Conservation (phyloP, 2,329 filamentous ascomycete genomes). For the Stenocarpella maydis region DNA sequence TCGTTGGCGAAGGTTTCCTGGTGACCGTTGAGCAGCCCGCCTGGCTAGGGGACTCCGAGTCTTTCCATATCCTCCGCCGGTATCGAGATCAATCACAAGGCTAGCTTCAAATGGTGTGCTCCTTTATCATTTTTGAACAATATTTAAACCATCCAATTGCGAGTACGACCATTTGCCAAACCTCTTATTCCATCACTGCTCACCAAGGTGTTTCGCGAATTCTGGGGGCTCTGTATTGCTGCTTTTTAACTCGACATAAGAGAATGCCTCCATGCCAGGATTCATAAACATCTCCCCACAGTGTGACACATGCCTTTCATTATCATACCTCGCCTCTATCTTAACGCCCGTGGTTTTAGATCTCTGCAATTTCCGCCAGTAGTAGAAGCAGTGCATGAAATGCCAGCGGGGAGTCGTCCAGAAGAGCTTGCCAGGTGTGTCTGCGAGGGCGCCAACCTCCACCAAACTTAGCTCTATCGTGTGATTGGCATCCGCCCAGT, state of each 20-base stretch:
- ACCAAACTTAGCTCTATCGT: background rate
- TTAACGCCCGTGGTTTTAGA: background rate
- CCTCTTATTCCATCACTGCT: background rate
- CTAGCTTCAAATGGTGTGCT: background rate
- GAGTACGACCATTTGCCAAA: background rate
- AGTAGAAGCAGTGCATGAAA: slow-evolving; percentile 1
- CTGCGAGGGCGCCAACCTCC: background rate
- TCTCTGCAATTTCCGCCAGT: background rate
- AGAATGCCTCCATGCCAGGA: background rate
- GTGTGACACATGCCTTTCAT: background rate
- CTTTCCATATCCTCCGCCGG: background rate
- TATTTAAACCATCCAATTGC: background rate
- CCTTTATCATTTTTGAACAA: background rate
- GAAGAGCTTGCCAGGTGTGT: background rate
- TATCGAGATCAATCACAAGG: background rate
- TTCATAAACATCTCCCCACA: background rate
- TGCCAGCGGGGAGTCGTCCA: background rate
- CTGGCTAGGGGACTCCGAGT: background rate
- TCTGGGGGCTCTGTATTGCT: background rate
- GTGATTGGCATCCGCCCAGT: background rate
- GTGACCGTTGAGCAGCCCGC: background rate
- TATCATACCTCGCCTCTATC: background rate
- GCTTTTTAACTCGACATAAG: background rate
- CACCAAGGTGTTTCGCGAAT: background rate
- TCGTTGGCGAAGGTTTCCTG: background rate